Percentiles rank a stretch among this genome's conserved stretches.
phyloP scores from a whole-genome alignment of 495 filamentous ascomycete species.

The Amphirosellinia nigrospora region DNA sequence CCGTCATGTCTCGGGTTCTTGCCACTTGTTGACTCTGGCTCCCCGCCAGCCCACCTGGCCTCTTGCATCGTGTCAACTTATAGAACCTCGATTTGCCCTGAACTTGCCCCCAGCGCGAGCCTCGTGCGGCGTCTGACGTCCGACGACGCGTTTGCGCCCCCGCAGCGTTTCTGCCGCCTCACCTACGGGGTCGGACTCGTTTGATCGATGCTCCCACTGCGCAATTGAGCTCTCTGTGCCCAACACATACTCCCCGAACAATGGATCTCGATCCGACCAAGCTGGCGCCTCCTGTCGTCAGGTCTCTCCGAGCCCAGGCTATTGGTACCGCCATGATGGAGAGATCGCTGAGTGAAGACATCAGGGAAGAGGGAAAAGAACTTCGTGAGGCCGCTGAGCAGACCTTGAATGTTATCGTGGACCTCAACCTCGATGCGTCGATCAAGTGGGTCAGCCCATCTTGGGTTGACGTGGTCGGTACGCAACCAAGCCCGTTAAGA shows the following conservation, averaged over 20 bases:
- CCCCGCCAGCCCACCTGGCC: conserved; percentile 50
- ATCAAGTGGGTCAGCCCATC: conserved; percentile 96
- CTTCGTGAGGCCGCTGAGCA: conserved; percentile 95
- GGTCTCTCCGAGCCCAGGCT: conserved; percentile 54
- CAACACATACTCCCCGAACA: conserved; percentile 30
- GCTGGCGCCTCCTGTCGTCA: conserved; percentile 56
- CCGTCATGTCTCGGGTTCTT: conserved; percentile 57
- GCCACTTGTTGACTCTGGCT: conserved; percentile 57
- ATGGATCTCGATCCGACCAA: conserved; percentile 51
- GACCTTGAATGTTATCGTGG: conserved; percentile 92
- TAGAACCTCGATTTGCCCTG: conserved; percentile 21
- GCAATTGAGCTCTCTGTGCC: conserved; percentile 37
- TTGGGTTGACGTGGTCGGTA: conserved; percentile 94
- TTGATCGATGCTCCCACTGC: conserved; percentile 36
- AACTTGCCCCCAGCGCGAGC: conserved; percentile 7
- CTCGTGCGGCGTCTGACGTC: conserved; percentile 16
- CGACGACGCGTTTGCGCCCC: conserved; percentile 38
- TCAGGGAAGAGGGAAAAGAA: conserved; percentile 80
- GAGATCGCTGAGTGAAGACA: conserved; percentile 60
- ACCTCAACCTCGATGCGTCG: conserved; percentile 84
- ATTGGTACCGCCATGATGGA: conserved; percentile 57
- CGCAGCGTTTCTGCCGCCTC: conserved; percentile 23
- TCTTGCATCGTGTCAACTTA: conserved; percentile 38
- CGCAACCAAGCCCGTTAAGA: conserved; percentile 72
- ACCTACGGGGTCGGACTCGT: conserved; percentile 26